Conservation (phyloP, 345 rosid species). For the Orychophragmus violaceus region DNA sequence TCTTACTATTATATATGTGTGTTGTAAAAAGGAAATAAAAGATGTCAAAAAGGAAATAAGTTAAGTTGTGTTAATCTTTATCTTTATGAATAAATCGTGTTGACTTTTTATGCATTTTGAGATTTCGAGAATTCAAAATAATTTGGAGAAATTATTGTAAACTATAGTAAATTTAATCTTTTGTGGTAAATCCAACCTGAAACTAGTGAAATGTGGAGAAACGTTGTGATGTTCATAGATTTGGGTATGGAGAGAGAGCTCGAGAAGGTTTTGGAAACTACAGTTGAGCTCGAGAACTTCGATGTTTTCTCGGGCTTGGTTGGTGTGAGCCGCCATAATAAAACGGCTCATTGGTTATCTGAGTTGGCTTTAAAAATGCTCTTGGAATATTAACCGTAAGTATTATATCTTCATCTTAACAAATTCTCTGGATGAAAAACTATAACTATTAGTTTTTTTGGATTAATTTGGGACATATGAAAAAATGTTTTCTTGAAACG, state of each 20-base stretch:
- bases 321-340: slow-evolving; percentile 62
- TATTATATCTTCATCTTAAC: background rate
- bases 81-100: too few species aligned
- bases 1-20: background rate
- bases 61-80: too few species aligned
- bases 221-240: slow-evolving; percentile 31
- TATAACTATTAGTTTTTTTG: too few species aligned
- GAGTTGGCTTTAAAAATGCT: slow-evolving; percentile 49
- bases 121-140: background rate
- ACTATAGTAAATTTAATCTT: background rate
- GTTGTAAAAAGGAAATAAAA: slow-evolving; percentile 6
- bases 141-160: background rate
- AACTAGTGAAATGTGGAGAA: slow-evolving; percentile 28
- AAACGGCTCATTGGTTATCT: slow-evolving; percentile 53
- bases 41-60: too few species aligned
- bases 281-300: slow-evolving; percentile 74
- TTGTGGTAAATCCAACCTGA: too few species aligned
- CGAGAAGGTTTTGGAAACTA: slow-evolving; percentile 56
- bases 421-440: background rate
- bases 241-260: slow-evolving; percentile 52
- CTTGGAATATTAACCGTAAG: slow-evolving; percentile 3
- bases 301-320: slow-evolving; percentile 70
- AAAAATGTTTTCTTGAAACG: too few species aligned
- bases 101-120: too few species aligned
- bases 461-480: too few species aligned